phyloP scores from a whole-genome alignment of 768 basidiomycete species.

The Mycena leptocephala region DNA sequence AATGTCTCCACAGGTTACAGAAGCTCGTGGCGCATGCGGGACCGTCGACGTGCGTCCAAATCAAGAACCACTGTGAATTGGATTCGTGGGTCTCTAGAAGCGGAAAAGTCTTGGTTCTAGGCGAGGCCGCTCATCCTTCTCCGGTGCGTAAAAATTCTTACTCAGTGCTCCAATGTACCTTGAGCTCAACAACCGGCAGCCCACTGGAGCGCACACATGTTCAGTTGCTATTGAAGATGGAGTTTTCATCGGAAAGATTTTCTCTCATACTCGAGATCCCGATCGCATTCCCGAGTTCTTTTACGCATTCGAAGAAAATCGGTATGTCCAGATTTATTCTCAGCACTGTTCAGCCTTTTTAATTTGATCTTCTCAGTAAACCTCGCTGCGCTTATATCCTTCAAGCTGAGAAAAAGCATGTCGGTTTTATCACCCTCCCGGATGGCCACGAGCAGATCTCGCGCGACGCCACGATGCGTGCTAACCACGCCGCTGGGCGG shows the following conservation, averaged over 20 bases:
- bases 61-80: not conserved
- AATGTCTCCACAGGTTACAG: not conserved
- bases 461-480: conserved; percentile 8
- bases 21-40: not conserved
- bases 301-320: conserved; percentile 18
- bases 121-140: conserved; percentile 29
- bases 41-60: conserved; percentile 8
- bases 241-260: conserved; percentile 28
- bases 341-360: too few relatives aligned
- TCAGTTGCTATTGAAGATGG: conserved; percentile 33
- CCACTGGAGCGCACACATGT: too few relatives aligned
- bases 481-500: conserved; percentile 1
- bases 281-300: conserved; percentile 24
- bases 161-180: not conserved
- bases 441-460: conserved; percentile 7
- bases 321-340: too few relatives aligned
- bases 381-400: conserved; percentile 13
- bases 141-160: conserved; percentile 15
- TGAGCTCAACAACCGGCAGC: too few relatives aligned
- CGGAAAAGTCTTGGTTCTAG: conserved; percentile 2
- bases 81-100: conserved; percentile 26
- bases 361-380: not conserved
- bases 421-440: not conserved
- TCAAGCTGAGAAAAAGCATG: not conserved
- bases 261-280: conserved; percentile 27